A percentile compares a stretch with the other conserved stretches of the same genome.
Conservation (phyloP, 208 protist species). For the Balamuthia mandrillaris region DNA sequence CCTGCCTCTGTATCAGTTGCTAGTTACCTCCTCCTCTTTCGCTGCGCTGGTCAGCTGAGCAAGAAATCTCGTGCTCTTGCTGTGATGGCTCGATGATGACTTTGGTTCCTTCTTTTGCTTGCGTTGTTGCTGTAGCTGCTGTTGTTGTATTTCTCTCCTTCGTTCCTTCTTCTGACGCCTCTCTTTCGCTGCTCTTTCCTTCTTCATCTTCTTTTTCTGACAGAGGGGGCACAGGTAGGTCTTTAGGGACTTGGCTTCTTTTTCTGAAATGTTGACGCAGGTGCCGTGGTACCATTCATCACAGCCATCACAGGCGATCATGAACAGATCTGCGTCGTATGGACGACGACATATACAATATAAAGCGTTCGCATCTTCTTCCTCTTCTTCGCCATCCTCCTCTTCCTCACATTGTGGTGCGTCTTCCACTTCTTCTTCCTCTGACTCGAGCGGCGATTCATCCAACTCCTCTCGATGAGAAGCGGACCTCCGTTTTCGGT, state of each 20-base stretch:
- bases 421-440: not conserved
- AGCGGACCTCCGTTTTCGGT: no score
- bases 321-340: constrained; percentile 50
- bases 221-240: constrained; percentile 53
- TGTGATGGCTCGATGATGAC: not conserved
- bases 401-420: no score
- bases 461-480: no score
- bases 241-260: constrained; percentile 43
- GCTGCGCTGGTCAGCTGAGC: not conserved
- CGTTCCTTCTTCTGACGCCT: not conserved
- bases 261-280: constrained; percentile 52
- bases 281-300: constrained; percentile 61
- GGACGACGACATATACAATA: constrained; percentile 46
- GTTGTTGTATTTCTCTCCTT: not conserved
- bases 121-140: not conserved
- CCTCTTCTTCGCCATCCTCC: no score
- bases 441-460: no score
- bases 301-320: constrained; percentile 57
- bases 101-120: not conserved
- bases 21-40: not conserved
- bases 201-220: not conserved
- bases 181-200: not conserved
- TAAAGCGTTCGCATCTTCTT: not conserved
- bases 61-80: not conserved
- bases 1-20: not conserved